Conservation (phyloP, 805 yeast genomes). For the Kuraishia capsulata region DNA sequence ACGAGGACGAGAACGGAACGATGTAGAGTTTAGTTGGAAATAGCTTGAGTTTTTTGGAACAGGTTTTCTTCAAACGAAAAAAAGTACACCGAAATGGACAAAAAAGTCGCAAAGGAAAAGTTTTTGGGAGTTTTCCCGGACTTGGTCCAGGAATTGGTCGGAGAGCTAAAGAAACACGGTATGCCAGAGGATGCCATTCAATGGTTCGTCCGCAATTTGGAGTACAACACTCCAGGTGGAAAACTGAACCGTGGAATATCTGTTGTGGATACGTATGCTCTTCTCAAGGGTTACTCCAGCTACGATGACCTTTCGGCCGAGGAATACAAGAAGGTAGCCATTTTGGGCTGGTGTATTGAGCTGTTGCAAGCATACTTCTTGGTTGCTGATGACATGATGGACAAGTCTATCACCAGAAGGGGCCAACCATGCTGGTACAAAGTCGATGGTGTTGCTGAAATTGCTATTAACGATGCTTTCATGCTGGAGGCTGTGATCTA, state of each 20-base stretch:
- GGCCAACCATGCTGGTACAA: conserved; percentile 99
- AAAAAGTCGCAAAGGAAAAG: conserved; percentile 28
- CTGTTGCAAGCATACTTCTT: conserved; percentile 91
- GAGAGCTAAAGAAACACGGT: conserved; percentile 54
- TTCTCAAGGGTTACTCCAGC: conserved; percentile 56
- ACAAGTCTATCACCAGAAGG: conserved; percentile 89
- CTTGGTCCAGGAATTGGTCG: conserved; percentile 66
- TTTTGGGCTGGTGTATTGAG: conserved; percentile 94
- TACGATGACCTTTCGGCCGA: conserved; percentile 50
- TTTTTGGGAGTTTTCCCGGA: conserved; percentile 66
- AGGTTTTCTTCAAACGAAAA: neutral
- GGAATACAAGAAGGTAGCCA: conserved; percentile 77
- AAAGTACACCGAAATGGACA: neutral
- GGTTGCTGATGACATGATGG: conserved; percentile 99
- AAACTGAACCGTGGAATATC: conserved; percentile 94
- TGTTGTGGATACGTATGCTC: conserved; percentile 84
- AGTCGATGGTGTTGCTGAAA: conserved; percentile 69
- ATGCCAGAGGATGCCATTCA: conserved; percentile 80
- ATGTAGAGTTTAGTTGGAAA: too few relatives aligned
- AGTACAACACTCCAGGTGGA: conserved; percentile 93
- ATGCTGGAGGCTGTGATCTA: conserved; percentile 95
- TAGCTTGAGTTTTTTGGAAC: too few relatives aligned
- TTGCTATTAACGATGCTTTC: conserved; percentile 96
- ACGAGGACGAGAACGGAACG: too few relatives aligned
- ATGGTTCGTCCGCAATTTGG: conserved; percentile 70